Percentiles rank a stretch among this genome's conserved stretches.
Evolutionary conservation across 495 filamentous ascomycete genomes (phyloP).

Genomic region (Lichina pygmaea): DNA sequence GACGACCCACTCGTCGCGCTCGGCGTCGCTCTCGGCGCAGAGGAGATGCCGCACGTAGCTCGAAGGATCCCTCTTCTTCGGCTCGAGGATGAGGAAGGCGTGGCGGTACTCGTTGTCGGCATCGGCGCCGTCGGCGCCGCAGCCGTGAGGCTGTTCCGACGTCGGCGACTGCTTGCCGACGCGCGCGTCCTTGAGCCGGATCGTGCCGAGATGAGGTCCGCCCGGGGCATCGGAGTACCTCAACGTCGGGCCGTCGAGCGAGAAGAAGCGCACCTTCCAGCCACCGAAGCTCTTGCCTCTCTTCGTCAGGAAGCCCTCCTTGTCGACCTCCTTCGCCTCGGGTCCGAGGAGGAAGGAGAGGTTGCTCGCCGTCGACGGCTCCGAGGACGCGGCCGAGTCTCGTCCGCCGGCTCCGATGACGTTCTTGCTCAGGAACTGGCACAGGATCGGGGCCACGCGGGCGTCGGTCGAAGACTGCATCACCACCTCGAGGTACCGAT

Average conservation of each 20-base stretch:
- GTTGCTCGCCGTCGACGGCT: background rate
- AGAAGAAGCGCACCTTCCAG: constrained; percentile 93
- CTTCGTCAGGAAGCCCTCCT: constrained; percentile 87
- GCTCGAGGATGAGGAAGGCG: constrained; percentile 82
- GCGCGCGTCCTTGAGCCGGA: constrained; percentile 72
- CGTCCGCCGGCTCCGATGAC: constrained; percentile 34
- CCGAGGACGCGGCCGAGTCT: background rate
- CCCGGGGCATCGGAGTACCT: constrained; percentile 81
- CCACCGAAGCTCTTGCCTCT: constrained; percentile 94
- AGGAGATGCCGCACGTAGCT: constrained; percentile 83
- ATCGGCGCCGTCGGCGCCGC: constrained; percentile 25
- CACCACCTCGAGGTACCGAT: constrained; percentile 61
- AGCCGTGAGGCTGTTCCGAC: constrained; percentile 23
- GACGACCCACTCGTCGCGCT: constrained; percentile 85
- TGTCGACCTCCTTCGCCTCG: constrained; percentile 31
- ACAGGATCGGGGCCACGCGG: constrained; percentile 50
- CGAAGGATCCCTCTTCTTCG: constrained; percentile 83
- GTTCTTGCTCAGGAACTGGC: constrained; percentile 68
- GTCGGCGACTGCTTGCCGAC: constrained; percentile 71
- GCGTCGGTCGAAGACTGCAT: constrained; percentile 63
- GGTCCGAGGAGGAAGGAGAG: constrained; percentile 12
- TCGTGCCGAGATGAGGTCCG: constrained; percentile 71
- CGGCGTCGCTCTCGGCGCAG: constrained; percentile 80
- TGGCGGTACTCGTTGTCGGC: constrained; percentile 86
- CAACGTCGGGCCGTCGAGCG: constrained; percentile 67